phyloP scores from a whole-genome alignment of 805 yeast species.

The Candida sphagnicola region DNA sequence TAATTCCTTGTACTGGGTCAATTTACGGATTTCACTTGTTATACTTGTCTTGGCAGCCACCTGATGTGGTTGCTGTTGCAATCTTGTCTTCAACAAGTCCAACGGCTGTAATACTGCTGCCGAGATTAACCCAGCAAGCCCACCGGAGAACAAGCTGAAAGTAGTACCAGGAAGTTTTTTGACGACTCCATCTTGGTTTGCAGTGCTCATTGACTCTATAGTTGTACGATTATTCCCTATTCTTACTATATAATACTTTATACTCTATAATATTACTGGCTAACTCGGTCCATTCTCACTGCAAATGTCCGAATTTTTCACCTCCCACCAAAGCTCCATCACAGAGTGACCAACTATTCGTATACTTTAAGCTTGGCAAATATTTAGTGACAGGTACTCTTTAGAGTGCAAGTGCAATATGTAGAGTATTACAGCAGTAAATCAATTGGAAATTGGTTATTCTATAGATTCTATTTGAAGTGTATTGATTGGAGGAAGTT shows the following conservation, averaged over 20 bases:
- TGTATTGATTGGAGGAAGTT: constrained; percentile 6
- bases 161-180: constrained; percentile 11
- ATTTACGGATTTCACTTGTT: constrained; percentile 39
- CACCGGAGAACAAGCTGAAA: constrained; percentile 74
- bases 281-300: no score
- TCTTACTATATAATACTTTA: background rate
- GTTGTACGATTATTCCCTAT: no score
- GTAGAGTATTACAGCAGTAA: no score
- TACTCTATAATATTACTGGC: no score
- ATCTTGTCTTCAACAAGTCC: constrained; percentile 81
- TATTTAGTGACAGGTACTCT: no score
- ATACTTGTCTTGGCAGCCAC: constrained; percentile 24
- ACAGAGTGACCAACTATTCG: no score
- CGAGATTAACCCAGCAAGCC: constrained; percentile 78
- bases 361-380: no score
- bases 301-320: no score
- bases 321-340: no score
- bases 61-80: constrained; percentile 45
- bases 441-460: no score
- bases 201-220: background rate
- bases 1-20: constrained; percentile 44
- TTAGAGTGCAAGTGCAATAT: no score
- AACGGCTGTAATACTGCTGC: constrained; percentile 82
- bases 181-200: background rate
- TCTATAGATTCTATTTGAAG: background rate